Conservation (phyloP, 352 stramenopile species). For the Phytopythium chamaehyphon region DNA sequence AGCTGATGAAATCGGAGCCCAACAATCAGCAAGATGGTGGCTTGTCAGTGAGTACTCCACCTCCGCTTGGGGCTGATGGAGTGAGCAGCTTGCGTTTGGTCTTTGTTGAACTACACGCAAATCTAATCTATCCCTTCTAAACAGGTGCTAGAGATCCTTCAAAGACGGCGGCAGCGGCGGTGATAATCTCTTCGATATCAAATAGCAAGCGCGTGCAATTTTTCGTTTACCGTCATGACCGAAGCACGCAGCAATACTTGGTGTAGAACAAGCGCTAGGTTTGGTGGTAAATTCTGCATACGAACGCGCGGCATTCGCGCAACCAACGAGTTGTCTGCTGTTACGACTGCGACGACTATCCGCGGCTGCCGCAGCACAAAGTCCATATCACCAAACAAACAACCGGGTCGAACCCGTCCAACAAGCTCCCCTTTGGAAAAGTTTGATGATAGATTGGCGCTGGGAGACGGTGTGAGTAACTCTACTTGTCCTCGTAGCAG, state of each 20-base stretch:
- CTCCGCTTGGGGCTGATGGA: slow-evolving; percentile 23
- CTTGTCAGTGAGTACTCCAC: slow-evolving; percentile 14
- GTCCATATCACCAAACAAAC: slow-evolving; percentile 68
- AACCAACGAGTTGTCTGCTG: slow-evolving; percentile 28
- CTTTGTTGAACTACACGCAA: background rate
- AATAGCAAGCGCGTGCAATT: slow-evolving; percentile 30
- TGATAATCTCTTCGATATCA: slow-evolving; percentile 4
- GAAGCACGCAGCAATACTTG: slow-evolving; percentile 53
- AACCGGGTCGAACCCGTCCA: slow-evolving; percentile 43
- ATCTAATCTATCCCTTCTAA: background rate
- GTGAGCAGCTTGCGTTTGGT: slow-evolving; percentile 20
- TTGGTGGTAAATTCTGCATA: slow-evolving; percentile 29
- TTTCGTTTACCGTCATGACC: slow-evolving; percentile 54
- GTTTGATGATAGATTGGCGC: slow-evolving; percentile 12
- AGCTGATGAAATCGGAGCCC: slow-evolving; percentile 28
- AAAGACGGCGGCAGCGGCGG: slow-evolving; percentile 31
- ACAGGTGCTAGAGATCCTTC: slow-evolving; percentile 61
- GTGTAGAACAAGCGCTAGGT: slow-evolving; percentile 44
- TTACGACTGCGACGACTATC: slow-evolving; percentile 44
- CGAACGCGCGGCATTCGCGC: slow-evolving; percentile 31
- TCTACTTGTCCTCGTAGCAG: slow-evolving; percentile 48
- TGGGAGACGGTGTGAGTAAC: slow-evolving; percentile 22
- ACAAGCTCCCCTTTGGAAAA: slow-evolving; percentile 32
- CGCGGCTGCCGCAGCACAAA: slow-evolving; percentile 47
- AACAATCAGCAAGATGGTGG: slow-evolving; percentile 58